These are phyloP conservation scores for Moringa oleifera DNA, from an alignment of 345 rosid species.

Conservation along the genomic window DNA sequence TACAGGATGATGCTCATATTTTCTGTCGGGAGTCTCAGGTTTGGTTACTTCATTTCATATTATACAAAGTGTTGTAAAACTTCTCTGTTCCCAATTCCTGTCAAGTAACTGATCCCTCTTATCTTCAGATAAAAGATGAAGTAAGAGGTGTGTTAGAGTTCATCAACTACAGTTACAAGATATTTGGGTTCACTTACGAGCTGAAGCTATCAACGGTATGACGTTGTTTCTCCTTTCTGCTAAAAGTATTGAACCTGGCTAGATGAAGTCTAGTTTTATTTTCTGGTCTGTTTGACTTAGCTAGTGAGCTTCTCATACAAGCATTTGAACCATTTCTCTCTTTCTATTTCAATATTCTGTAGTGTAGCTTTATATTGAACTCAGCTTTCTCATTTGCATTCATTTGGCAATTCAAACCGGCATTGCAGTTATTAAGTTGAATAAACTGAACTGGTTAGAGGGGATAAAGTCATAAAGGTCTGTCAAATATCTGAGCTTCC, in stretches of 20 bases:
- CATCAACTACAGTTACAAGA: slow-evolving; percentile 56
- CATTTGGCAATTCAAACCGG: too few species aligned
- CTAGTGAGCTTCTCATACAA: background rate
- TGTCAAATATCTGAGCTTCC: too few species aligned
- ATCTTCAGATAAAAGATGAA: slow-evolving; percentile 78
- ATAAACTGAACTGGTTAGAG: too few species aligned
- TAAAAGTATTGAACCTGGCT: background rate
- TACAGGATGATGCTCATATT: slow-evolving; percentile 96
- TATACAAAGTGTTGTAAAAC: background rate
- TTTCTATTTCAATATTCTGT: too few species aligned
- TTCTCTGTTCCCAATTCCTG: slow-evolving; percentile 2
- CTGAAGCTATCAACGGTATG: slow-evolving; percentile 89
- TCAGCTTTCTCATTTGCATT: too few species aligned
- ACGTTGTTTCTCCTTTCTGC: slow-evolving; percentile 1
- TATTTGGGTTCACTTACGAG: slow-evolving; percentile 90
- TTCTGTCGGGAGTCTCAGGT: slow-evolving; percentile 89
- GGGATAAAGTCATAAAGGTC: too few species aligned
- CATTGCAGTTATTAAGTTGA: too few species aligned
- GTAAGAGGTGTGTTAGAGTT: slow-evolving; percentile 76
- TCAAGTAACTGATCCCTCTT: slow-evolving; percentile 9
- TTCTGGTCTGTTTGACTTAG: background rate
- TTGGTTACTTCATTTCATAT: slow-evolving; percentile 20
- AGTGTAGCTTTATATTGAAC: too few species aligned
- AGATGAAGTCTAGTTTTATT: too few species aligned
- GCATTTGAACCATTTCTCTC: too few species aligned